Conservation (phyloP, 2,329 filamentous ascomycete species). For the Ploettnerulaceae sp. region DNA sequence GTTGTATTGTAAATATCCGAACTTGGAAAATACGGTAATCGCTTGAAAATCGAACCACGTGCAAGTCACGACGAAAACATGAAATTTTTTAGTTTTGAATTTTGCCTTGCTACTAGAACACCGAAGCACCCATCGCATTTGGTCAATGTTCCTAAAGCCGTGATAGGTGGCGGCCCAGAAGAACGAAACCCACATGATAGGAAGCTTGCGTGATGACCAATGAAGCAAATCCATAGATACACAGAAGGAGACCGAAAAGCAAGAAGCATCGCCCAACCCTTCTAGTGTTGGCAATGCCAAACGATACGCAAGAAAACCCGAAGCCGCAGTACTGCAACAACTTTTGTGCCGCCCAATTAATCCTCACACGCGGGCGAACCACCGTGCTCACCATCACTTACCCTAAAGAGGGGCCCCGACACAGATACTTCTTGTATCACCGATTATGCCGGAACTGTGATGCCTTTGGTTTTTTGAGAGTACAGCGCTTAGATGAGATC, state of each 20-base stretch:
- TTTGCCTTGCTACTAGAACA: slow-evolving; percentile 28
- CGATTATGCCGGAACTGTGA: slow-evolving; percentile 29
- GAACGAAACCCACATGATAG: slow-evolving; percentile 26
- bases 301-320: slow-evolving; percentile 28
- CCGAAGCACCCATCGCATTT: slow-evolving; percentile 23
- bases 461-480: slow-evolving; percentile 26
- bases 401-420: slow-evolving; percentile 27
- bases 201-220: slow-evolving; percentile 26
- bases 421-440: slow-evolving; percentile 22
- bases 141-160: slow-evolving; percentile 20
- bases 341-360: slow-evolving; percentile 34
- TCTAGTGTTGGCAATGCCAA: slow-evolving; percentile 32
- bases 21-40: background rate
- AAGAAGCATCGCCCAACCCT: slow-evolving; percentile 31
- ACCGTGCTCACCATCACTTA: slow-evolving; percentile 35
- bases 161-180: slow-evolving; percentile 16
- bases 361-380: slow-evolving; percentile 34
- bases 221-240: slow-evolving; percentile 31
- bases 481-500: slow-evolving; percentile 60
- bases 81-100: slow-evolving; percentile 22
- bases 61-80: slow-evolving; percentile 1
- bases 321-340: slow-evolving; percentile 30
- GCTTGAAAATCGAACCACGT: slow-evolving; percentile 5
- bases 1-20: too few species aligned
- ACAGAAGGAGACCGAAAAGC: slow-evolving; percentile 29